A percentile compares a stretch with the other conserved stretches of the same genome.
These are phyloP conservation scores for Cyclotella sp. DNA, from an alignment of 108 stramenopile genomes.

Conservation along the genomic window DNA sequence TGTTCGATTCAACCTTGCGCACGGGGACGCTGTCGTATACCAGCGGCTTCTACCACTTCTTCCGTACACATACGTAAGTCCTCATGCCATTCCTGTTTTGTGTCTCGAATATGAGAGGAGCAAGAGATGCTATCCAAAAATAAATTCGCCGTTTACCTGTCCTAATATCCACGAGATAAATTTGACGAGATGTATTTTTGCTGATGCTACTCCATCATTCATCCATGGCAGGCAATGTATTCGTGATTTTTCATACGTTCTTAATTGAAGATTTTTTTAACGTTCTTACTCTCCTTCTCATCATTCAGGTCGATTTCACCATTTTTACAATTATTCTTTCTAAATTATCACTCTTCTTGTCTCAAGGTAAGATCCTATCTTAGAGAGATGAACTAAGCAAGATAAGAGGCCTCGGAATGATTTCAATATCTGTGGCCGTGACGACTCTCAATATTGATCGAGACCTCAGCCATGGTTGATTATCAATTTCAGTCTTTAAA, in stretches of 20 bases:
- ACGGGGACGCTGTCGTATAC: too few species aligned
- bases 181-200: slow-evolving; percentile 39
- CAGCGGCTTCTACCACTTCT: too few species aligned
- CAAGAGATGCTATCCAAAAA: slow-evolving; percentile 42
- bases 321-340: too few species aligned
- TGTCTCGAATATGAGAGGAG: background rate
- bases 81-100: background rate
- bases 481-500: slow-evolving; percentile 58
- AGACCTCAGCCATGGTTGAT: slow-evolving; percentile 52
- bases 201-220: slow-evolving; percentile 45
- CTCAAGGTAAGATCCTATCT: slow-evolving; percentile 11
- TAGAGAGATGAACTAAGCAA: background rate
- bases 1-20: slow-evolving; percentile 92
- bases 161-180: slow-evolving; percentile 17
- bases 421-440: slow-evolving; percentile 11
- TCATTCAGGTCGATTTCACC: too few species aligned
- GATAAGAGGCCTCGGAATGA: background rate
- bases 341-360: too few species aligned
- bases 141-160: slow-evolving; percentile 60
- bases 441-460: slow-evolving; percentile 45
- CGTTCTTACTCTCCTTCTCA: too few species aligned
- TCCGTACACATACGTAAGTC: background rate
- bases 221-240: background rate
- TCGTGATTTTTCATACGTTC: background rate
- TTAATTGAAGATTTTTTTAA: background rate